phyloP scores from a whole-genome alignment of 768 basidiomycete genomes.

The Russula ochroleuca region DNA sequence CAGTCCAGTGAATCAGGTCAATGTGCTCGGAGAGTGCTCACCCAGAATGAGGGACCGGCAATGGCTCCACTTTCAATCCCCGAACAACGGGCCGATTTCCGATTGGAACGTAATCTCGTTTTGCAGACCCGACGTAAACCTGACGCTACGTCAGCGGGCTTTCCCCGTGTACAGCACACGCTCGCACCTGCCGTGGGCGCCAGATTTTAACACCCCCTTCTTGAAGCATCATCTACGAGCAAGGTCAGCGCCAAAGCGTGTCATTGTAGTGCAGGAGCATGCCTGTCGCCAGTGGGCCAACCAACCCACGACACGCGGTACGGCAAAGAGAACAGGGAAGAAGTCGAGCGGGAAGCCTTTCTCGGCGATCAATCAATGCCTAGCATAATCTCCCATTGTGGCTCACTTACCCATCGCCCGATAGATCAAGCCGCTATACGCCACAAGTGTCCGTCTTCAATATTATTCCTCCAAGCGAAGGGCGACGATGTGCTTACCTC shows the following conservation, averaged over 20 bases:
- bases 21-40: constrained; percentile 38
- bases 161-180: background rate
- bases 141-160: constrained; percentile 6
- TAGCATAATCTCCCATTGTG: constrained; percentile 11
- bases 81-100: constrained; percentile 54
- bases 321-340: constrained; percentile 90
- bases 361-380: background rate
- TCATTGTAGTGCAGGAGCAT: constrained; percentile 14
- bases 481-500: constrained; percentile 40
- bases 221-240: constrained; percentile 79
- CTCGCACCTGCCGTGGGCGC: constrained; percentile 72
- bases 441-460: background rate
- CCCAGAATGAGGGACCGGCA: constrained; percentile 68
- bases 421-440: constrained; percentile 74
- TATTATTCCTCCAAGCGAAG: background rate
- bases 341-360: constrained; percentile 89
- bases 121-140: constrained; percentile 74
- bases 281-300: constrained; percentile 90
- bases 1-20: background rate
- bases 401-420: constrained; percentile 74
- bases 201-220: constrained; percentile 90
- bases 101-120: constrained; percentile 70
- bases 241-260: background rate
- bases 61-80: constrained; percentile 56
- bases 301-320: constrained; percentile 92